These are phyloP conservation scores for Kwoniella shandongensis DNA, from an alignment of 768 basidiomycete genomes.

Conservation along the genomic window DNA sequence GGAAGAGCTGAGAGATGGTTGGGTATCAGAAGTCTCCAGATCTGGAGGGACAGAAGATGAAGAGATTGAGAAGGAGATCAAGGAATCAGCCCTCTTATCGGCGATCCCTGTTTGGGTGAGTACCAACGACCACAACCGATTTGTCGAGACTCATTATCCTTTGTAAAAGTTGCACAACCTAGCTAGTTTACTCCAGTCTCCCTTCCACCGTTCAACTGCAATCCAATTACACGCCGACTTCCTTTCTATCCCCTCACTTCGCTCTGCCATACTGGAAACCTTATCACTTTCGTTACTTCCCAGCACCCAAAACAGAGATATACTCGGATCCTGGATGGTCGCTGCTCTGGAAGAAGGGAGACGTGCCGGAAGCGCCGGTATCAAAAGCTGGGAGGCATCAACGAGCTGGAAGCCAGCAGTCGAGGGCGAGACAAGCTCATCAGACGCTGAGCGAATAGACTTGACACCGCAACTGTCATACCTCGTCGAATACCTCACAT, in stretches of 20 bases:
- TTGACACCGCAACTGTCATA: slow-evolving; percentile 36
- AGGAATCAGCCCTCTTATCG: slow-evolving; percentile 52
- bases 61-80: slow-evolving; percentile 58
- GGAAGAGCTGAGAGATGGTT: slow-evolving; percentile 72
- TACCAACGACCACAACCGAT: slow-evolving; percentile 17
- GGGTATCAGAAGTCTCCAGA: slow-evolving; percentile 61
- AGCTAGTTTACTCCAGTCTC: slow-evolving; percentile 75
- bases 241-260: slow-evolving; percentile 60
- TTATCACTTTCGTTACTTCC: slow-evolving; percentile 45
- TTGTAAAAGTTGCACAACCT: slow-evolving; percentile 72
- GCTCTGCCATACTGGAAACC: slow-evolving; percentile 48
- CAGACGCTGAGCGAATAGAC: slow-evolving; percentile 27
- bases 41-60: slow-evolving; percentile 57
- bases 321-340: slow-evolving; percentile 52
- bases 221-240: slow-evolving; percentile 67
- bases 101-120: slow-evolving; percentile 86
- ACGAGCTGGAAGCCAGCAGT: slow-evolving; percentile 12
- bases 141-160: neutral
- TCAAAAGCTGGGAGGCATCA: slow-evolving; percentile 40
- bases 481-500: slow-evolving; percentile 46
- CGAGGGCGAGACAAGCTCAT: slow-evolving; percentile 4
- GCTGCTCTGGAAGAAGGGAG: slow-evolving; percentile 51
- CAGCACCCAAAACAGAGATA: slow-evolving; percentile 50
- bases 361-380: slow-evolving; percentile 36
- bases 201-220: slow-evolving; percentile 69